A percentile compares a stretch with the other conserved stretches of the same genome.
Conservation (phyloP, 768 basidiomycete genomes). For the Podaxis sp. region DNA sequence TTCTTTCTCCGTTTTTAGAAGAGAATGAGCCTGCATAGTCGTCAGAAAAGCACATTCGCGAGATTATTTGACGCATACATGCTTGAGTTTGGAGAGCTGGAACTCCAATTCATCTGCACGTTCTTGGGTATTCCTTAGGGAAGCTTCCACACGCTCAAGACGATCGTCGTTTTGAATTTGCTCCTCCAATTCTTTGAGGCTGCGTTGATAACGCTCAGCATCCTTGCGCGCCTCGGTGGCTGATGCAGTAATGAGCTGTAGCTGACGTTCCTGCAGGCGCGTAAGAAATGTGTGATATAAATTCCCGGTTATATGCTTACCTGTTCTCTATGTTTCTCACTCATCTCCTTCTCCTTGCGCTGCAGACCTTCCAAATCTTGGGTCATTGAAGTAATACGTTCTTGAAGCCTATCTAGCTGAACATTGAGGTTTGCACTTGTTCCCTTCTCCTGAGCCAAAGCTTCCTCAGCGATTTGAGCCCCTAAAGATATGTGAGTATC, state of each 20-base stretch:
- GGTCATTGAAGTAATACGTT: slow-evolving; percentile 35
- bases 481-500: slow-evolving; percentile 30
- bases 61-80: slow-evolving; percentile 44
- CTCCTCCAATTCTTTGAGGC: slow-evolving; percentile 73
- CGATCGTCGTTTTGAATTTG: slow-evolving; percentile 84
- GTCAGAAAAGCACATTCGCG: slow-evolving; percentile 7
- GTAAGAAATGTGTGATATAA: slow-evolving; percentile 18
- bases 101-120: slow-evolving; percentile 84
- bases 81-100: slow-evolving; percentile 75
- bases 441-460: slow-evolving; percentile 42
- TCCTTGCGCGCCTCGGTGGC: slow-evolving; percentile 52
- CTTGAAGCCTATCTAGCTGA: slow-evolving; percentile 43
- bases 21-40: slow-evolving; percentile 46
- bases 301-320: slow-evolving; percentile 26
- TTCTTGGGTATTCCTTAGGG: slow-evolving; percentile 76
- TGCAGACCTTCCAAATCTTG: slow-evolving; percentile 42
- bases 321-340: slow-evolving; percentile 55
- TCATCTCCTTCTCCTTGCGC: slow-evolving; percentile 53
- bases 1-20: slow-evolving; percentile 64
- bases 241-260: slow-evolving; percentile 61
- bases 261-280: slow-evolving; percentile 64
- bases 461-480: slow-evolving; percentile 40
- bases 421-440: slow-evolving; percentile 40
- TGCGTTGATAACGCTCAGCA: slow-evolving; percentile 53
- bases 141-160: slow-evolving; percentile 68